These are phyloP conservation scores for Kodamaea sp. DNA, from an alignment of 1,139 yeast species.

Conservation along the genomic window DNA sequence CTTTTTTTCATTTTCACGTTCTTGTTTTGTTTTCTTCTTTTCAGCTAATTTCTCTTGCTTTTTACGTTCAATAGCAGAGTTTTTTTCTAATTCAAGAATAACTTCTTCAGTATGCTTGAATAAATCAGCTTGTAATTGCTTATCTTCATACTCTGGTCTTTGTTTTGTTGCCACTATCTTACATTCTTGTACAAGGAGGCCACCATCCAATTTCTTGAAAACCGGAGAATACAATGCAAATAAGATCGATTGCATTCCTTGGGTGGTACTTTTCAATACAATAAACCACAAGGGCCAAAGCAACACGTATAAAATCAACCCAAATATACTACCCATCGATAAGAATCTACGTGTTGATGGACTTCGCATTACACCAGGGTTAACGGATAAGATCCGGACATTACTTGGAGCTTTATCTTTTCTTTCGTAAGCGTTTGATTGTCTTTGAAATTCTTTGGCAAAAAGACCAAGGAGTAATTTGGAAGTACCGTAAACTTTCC, in stretches of 20 bases:
- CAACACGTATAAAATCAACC: conserved; percentile 63
- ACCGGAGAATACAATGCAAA: conserved; percentile 74
- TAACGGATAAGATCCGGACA: conserved; percentile 70
- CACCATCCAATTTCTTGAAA: conserved; percentile 56
- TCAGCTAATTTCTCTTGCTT: conserved; percentile 25
- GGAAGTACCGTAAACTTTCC: conserved; percentile 77
- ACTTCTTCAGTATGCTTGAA: conserved; percentile 58
- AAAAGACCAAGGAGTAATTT: conserved; percentile 72
- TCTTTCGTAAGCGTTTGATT: conserved; percentile 52
- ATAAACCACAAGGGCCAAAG: conserved; percentile 82
- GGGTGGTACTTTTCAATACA: conserved; percentile 64
- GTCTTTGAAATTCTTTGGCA: conserved; percentile 70
- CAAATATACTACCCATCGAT: conserved; percentile 72
- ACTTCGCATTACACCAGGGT: conserved; percentile 90
- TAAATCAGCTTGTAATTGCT: conserved; percentile 56
- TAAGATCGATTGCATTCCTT: conserved; percentile 77
- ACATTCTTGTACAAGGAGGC: conserved; percentile 72
- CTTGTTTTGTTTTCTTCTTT: conserved; percentile 11
- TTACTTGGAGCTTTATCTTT: conserved; percentile 67
- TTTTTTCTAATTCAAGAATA: conserved; percentile 61
- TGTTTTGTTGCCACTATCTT: conserved; percentile 35
- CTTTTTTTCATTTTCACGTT: conserved; percentile 17
- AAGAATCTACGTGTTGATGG: conserved; percentile 77
- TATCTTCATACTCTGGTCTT: conserved; percentile 62
- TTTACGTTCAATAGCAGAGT: conserved; percentile 64